These are phyloP conservation scores for Musa acuminata DNA, from an alignment of 176 grass and related monocot species.

Conservation along the genomic window DNA sequence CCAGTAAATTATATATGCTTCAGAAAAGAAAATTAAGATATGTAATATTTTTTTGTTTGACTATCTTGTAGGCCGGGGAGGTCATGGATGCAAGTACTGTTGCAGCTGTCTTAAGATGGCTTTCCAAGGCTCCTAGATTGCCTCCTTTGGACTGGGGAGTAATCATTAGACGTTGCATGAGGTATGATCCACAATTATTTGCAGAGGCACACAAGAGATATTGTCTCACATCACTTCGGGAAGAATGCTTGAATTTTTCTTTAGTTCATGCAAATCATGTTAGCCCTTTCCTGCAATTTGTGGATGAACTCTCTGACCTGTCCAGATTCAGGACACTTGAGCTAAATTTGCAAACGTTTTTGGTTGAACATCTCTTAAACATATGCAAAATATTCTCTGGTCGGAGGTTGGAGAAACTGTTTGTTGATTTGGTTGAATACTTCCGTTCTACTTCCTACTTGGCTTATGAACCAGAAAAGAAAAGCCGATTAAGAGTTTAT, in stretches of 20 bases:
- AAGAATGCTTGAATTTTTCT: slow-evolving; percentile 71
- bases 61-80: slow-evolving; percentile 33
- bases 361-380: slow-evolving; percentile 53
- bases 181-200: slow-evolving; percentile 41
- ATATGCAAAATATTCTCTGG: slow-evolving; percentile 64
- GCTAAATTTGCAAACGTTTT: slow-evolving; percentile 43
- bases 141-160: slow-evolving; percentile 72
- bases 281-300: slow-evolving; percentile 56
- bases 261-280: slow-evolving; percentile 58
- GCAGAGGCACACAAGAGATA: slow-evolving; percentile 14
- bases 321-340: slow-evolving; percentile 74
- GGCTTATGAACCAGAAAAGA: slow-evolving; percentile 39
- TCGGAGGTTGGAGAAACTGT: slow-evolving; percentile 68
- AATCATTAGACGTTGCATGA: slow-evolving; percentile 64
- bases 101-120: slow-evolving; percentile 68
- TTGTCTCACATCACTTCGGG: slow-evolving; percentile 35
- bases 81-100: slow-evolving; percentile 41
- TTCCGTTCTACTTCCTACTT: slow-evolving; percentile 43
- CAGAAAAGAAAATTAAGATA: background rate
- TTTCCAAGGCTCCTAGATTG: slow-evolving; percentile 62
- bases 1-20: background rate
- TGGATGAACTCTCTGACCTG: slow-evolving; percentile 78
- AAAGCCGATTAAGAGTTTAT: slow-evolving; percentile 58
- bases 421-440: slow-evolving; percentile 49
- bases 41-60: slow-evolving; percentile 23